Evolutionary conservation across 208 protist species (phyloP), one percentile per base, ranked within the genome.

Genomic region (Herpetomonas tarakana): DNA sequence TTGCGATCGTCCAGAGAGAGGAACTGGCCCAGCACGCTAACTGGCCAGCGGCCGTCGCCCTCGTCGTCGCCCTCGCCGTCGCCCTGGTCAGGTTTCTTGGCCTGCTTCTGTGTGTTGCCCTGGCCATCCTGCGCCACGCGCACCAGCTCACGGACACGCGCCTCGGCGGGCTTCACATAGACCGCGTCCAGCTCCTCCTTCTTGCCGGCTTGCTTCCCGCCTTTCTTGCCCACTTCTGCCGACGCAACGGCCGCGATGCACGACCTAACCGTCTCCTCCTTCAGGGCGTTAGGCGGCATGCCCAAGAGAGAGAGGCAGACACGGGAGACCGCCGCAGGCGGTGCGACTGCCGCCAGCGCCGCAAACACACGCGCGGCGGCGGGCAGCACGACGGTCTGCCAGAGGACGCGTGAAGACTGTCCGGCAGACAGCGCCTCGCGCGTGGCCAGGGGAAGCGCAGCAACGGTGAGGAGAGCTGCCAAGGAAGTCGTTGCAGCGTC

Each of bases 401-500:
- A 57, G 21, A 25, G 7, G 6, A 6, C 21, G 7, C 7, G 18
- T 19, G 22, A 19, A 6, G 46, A 7, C 21, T 27, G 46, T 9
- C 46, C 24, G 18, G 46, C 46, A 21, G 12, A 6, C 24, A 19
- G 18, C 21, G 4, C 24, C 46, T 18, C 24, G n/a, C 46, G 18
- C 46, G 11, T 19, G 7, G 7, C 46, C 24, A 18, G 11, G 22
- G 46, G 22, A 7, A 26, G 46, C 7, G 46, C 46, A 9, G 22
- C 46, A 52, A 52, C 6, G 46, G 46, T 26, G 7, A 52, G 18
- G 7, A 52, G n/a, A 7, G 46, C 18, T 19, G 22, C 21, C 7
- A 52, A 18, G 46, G 46, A 52, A 12, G 19, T 52, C 46, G 22
- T 52, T 12, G 46, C 46, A 26, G 46, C 46, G n/a, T 52, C 11